Evolutionary conservation across 2,329 filamentous ascomycete species (phyloP), one percentile per base, ranked within the genome.

Genomic region (Pseudocercospora cruenta): DNA sequence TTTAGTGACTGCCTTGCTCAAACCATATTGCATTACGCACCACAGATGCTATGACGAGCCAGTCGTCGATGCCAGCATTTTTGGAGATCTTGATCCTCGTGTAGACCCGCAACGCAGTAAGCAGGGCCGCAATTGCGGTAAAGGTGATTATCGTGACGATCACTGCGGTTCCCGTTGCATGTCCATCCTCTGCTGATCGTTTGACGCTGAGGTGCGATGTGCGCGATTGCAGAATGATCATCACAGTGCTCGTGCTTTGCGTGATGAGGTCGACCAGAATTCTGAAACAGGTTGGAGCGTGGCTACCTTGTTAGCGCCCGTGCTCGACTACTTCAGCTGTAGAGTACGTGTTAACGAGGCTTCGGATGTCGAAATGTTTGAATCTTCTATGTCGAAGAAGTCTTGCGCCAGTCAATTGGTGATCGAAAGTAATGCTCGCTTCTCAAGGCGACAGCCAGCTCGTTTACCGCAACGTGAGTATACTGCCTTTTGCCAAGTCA

Each of bases 41-140:
- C 58, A 67, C 24, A 21, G 61, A 62, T 22, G 69, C 28, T 12
- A 51, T 62, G 10, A 68, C 61, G 31, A 70, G 60, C 10, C 62
- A 22, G 43, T 71, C 70, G 22, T 71, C 70, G 24, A 65, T 33
- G 7, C 70, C 68, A 36, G 62, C 63, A 67, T 63, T 71, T 5
- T 51, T 55, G 16, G 62, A 58, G 24, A 69, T 62, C 16, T 28
- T n/a, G 22, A 36, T 57, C 31, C 67, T 45, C 1, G 67, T 67
- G 12, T 61, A 65, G n/a, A 69, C 12, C 10, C 67, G 43, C 21
- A 60, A 36, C 8, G 63, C 36, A 1, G 62, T 63, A 53, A 69
- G 60, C 6, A 63, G 5, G 21, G 33, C 67, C 33, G 65, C 67
- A 24, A 69, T 31, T 33, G 33, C 36, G 19, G 43, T 67, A 26